A percentile compares a stretch with the other conserved stretches of the same genome.
Conservation (phyloP, 768 basidiomycete species). For the Cystofilobasidium ferigula region DNA sequence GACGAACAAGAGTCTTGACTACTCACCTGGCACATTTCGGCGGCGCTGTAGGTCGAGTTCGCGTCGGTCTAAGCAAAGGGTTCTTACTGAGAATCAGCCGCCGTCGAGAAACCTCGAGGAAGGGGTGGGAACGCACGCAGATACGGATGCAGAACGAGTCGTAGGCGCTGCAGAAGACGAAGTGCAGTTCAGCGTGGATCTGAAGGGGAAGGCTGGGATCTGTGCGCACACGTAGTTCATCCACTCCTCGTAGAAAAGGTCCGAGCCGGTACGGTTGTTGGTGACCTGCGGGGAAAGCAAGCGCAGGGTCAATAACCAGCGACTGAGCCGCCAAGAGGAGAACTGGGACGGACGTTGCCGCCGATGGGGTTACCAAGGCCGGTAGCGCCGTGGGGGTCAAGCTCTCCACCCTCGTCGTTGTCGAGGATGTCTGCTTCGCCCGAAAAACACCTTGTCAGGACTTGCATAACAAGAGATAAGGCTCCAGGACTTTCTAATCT, state of each 20-base stretch:
- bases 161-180: slow-evolving; percentile 28
- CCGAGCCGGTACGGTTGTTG: slow-evolving; percentile 36
- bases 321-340: not conserved
- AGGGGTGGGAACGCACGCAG: no score
- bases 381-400: slow-evolving; percentile 42
- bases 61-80: slow-evolving; percentile 43
- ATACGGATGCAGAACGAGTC: slow-evolving; percentile 43
- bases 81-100: no score
- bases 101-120: no score
- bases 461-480: not conserved
- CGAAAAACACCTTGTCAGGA: not conserved
- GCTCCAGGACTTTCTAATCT: slow-evolving; percentile 27
- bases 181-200: no score
- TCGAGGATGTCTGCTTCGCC: slow-evolving; percentile 34
- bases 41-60: slow-evolving; percentile 40
- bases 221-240: slow-evolving; percentile 24
- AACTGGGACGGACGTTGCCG: slow-evolving; percentile 34
- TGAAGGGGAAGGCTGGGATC: no score
- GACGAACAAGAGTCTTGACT: slow-evolving; percentile 24
- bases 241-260: slow-evolving; percentile 41
- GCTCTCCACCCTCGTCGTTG: slow-evolving; percentile 42
- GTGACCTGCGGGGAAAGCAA: slow-evolving; percentile 38
- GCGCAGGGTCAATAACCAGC: not conserved
- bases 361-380: slow-evolving; percentile 39
- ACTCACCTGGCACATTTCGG: slow-evolving; percentile 38